Evolutionary conservation across 2,329 filamentous ascomycete species (phyloP).

Genomic region (Stagonosporopsis vannaccii): DNA sequence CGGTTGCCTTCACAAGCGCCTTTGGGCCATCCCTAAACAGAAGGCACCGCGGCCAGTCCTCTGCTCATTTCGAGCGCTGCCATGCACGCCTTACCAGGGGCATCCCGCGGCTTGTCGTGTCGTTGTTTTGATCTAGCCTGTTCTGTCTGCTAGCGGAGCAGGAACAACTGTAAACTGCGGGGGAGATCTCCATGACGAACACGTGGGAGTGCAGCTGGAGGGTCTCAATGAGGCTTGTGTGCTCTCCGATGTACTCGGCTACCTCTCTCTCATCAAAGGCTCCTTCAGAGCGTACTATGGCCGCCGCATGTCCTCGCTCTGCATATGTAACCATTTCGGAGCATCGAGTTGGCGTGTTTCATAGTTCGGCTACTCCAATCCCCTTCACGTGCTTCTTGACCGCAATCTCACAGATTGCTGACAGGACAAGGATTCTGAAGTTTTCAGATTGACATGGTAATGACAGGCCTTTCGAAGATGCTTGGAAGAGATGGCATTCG

Average conservation of each 20-base stretch:
- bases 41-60: constrained; percentile 12
- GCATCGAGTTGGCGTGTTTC: constrained; percentile 23
- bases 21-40: constrained; percentile 7
- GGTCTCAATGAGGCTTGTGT: constrained; percentile 1
- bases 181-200: constrained; percentile 17
- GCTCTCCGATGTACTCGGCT: not conserved
- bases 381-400: constrained; percentile 12
- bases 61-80: constrained; percentile 13
- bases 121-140: constrained; percentile 15
- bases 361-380: constrained; percentile 11
- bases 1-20: constrained; percentile 10
- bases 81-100: constrained; percentile 12
- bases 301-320: constrained; percentile 1
- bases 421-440: constrained; percentile 1
- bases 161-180: constrained; percentile 8
- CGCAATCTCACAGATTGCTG: constrained; percentile 7
- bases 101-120: constrained; percentile 12
- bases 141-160: constrained; percentile 1
- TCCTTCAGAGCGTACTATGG: not conserved
- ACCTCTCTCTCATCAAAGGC: not conserved
- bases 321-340: constrained; percentile 7
- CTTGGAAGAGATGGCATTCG: constrained; percentile 1
- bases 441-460: not conserved
- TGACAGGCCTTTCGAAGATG: not conserved
- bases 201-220: constrained; percentile 16